Base-by-base conservation (phyloP, 768 basidiomycete genomes). In the Pisolithus marmoratus region DNA sequence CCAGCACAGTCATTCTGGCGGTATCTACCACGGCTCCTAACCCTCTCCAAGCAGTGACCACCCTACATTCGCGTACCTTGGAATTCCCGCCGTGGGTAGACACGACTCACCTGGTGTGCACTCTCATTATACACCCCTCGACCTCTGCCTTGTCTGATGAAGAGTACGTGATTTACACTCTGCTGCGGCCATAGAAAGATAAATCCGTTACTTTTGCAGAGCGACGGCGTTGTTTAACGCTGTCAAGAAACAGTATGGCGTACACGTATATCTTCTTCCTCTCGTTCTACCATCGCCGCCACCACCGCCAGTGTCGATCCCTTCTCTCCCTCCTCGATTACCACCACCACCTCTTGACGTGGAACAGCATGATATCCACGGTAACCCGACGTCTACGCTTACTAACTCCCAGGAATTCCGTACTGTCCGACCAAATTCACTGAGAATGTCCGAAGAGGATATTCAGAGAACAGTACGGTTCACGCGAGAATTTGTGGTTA, bases 1-100 rank as follows among this genome's bases (percentile, higher is more conserved):
- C 38, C 3, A 51, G 48, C 40, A 29, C 59, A 93, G 90, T 91
- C 49, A 83, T 93, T 49, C 67, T 87, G 44, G 90, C 87, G 22
- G 88, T 89, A 1, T 90, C 90, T 19, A 92, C 90, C 2, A 79
- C 76, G n/a, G 78, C 87, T 0, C 79, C 84, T 2, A 93, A 93
- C 63, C 90, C 90, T 4, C 64, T 93, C 40, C 87, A 90, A 60
- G 84, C 85, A 19, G 80, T 93, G 52, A 83, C 85, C 1, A 74
- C 84, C 23, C 72, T 93, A n/a, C 84, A 89, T 65, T 72, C 86
- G 41, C 76, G 86, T 48, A 65, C 68, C 15, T 56, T 80, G 31
- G 84, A 90, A 55, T 75, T 93, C 50, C 90, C 90, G 17, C 60
- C 83, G 38, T 93, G 90, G 90, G 85, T 93, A 19, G 90, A 93